Evolutionary conservation across 2,329 filamentous ascomycete genomes (phyloP).

Genomic region (Aciculosporium take): DNA sequence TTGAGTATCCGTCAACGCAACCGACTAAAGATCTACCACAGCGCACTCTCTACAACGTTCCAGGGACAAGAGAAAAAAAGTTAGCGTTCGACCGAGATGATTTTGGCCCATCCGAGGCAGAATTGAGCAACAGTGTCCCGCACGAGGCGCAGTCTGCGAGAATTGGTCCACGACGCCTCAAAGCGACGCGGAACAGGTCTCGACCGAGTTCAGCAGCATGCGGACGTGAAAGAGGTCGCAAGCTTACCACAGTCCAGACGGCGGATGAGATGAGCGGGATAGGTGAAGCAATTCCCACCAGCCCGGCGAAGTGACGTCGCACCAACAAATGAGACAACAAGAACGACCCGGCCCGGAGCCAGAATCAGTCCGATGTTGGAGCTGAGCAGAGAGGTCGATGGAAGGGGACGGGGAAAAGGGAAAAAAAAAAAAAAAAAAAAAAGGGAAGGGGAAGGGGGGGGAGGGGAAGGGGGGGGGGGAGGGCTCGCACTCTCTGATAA

Average conservation of each 20-base stretch:
- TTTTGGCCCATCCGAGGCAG: neutral
- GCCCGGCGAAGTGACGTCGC: constrained; percentile 1
- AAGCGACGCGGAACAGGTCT: neutral
- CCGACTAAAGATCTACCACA: neutral
- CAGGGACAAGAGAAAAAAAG: neutral
- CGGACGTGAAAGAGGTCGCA: neutral
- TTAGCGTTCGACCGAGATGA: neutral
- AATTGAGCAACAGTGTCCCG: neutral
- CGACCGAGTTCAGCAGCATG: neutral
- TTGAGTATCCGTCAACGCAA: neutral
- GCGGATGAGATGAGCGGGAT: neutral
- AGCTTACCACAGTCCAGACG: neutral
- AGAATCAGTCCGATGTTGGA: neutral
- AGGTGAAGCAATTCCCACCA: neutral
- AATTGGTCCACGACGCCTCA: neutral
- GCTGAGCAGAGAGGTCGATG: constrained; percentile 2
- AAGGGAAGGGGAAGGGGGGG: constrained; percentile 7
- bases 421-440: too few relatives aligned
- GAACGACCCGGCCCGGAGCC: neutral
- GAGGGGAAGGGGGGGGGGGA: constrained; percentile 7
- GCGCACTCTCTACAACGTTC: neutral
- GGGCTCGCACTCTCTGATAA: too few relatives aligned
- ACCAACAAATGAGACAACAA: neutral
- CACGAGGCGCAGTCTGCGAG: neutral
- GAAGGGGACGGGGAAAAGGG: neutral